Evolutionary conservation across 2,329 filamentous ascomycete genomes (phyloP).

Genomic region (Penicillium sp.): DNA sequence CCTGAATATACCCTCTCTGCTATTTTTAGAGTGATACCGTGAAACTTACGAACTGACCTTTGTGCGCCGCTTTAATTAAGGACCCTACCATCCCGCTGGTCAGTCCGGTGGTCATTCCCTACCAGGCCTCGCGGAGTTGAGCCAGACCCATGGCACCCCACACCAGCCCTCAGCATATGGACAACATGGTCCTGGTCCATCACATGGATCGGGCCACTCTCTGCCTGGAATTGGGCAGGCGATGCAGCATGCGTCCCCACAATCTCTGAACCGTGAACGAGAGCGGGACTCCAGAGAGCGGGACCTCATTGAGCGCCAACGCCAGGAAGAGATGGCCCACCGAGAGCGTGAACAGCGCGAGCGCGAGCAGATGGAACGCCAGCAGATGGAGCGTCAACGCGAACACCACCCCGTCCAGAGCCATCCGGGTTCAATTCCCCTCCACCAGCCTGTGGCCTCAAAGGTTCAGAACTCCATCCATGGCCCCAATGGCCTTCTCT

Average conservation of each 20-base stretch:
- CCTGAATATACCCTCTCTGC: background rate
- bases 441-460: conserved; percentile 91
- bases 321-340: conserved; percentile 59
- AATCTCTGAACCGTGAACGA: conserved; percentile 44
- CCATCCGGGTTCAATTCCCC: conserved; percentile 81
- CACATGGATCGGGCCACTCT: conserved; percentile 39
- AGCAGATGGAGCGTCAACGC: conserved; percentile 56
- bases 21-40: background rate
- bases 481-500: conserved; percentile 84
- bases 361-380: conserved; percentile 57
- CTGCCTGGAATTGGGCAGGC: conserved; percentile 44
- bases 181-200: conserved; percentile 40
- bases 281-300: conserved; percentile 57
- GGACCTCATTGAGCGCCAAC: conserved; percentile 50
- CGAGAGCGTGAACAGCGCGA: conserved; percentile 61
- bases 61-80: conserved; percentile 20
- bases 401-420: conserved; percentile 75
- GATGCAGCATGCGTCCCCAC: conserved; percentile 44
- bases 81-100: conserved; percentile 43
- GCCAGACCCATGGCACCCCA: conserved; percentile 43
- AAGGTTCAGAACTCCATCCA: conserved; percentile 80
- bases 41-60: conserved; percentile 16
- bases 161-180: conserved; percentile 45
- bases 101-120: conserved; percentile 48
- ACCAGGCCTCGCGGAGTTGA: conserved; percentile 48